Evolutionary conservation across 306 rosid species (phyloP).

Genomic region (Cicer yamashitae): DNA sequence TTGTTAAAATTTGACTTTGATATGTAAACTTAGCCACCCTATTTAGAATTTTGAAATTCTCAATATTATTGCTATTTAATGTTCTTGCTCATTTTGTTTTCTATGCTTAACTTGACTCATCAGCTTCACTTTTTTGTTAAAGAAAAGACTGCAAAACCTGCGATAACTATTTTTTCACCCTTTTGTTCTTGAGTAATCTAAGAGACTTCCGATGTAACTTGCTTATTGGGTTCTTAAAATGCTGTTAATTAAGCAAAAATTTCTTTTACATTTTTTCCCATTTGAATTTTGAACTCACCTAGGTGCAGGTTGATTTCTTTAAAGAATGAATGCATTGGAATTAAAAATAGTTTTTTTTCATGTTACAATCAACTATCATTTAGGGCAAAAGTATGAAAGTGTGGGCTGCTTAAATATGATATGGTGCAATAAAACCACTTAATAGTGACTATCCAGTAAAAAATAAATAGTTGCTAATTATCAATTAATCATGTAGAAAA

Average conservation of each 20-base stretch:
- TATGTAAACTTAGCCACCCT: neutral
- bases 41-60: slow-evolving; percentile 4
- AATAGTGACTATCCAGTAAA: too few species aligned
- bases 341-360: neutral
- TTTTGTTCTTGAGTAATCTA: neutral
- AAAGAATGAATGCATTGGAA: neutral
- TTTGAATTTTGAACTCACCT: neutral
- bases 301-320: neutral
- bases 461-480: neutral
- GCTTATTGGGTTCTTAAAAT: neutral
- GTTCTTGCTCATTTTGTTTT: neutral
- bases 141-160: neutral
- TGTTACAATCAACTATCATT: neutral
- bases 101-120: neutral
- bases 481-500: neutral
- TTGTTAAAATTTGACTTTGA: neutral
- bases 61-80: neutral
- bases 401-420: neutral
- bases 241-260: neutral
- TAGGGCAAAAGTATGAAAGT: neutral
- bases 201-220: neutral
- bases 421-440: too few species aligned
- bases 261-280: neutral
- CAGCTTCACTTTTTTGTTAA: neutral
- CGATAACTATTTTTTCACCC: neutral